Evolutionary conservation across 2,329 filamentous ascomycete species (phyloP).

Genomic region (Aquanectria penicillioides): DNA sequence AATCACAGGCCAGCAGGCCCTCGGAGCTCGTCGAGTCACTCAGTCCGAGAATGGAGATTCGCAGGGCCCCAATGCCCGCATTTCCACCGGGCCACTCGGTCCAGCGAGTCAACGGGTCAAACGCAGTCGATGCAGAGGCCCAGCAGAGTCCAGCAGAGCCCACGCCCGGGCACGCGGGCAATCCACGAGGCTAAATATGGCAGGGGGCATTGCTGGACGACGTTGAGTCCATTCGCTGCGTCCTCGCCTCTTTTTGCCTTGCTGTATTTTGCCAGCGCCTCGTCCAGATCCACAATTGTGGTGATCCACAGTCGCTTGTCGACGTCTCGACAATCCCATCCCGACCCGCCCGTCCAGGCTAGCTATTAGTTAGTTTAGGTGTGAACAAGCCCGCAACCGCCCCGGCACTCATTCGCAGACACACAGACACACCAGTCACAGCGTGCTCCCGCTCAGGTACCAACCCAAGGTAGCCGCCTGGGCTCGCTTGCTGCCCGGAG

Average conservation of each 20-base stretch:
- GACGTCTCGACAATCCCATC: constrained; percentile 2
- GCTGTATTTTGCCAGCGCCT: constrained; percentile 14
- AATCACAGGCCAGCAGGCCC: constrained; percentile 7
- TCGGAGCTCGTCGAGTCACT: constrained; percentile 2
- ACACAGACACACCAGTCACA: constrained; percentile 17
- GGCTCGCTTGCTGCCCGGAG: constrained; percentile 1
- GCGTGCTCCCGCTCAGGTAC: constrained; percentile 5
- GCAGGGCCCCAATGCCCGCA: constrained; percentile 30
- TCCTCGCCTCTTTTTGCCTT: constrained; percentile 23
- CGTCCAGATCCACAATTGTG: constrained; percentile 30
- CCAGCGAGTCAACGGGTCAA: constrained; percentile 34
- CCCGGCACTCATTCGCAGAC: constrained; percentile 14
- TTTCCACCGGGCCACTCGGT: constrained; percentile 34
- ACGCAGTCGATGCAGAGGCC: constrained; percentile 1
- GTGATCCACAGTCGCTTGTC: constrained; percentile 11
- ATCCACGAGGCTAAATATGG: constrained; percentile 42
- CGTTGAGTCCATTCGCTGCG: constrained; percentile 32
- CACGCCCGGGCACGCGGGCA: constrained; percentile 39
- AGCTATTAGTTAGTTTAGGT: background rate
- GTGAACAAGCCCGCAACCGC: too few relatives aligned
- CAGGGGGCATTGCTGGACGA: constrained; percentile 37
- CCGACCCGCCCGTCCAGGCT: background rate
- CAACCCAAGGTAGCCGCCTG: constrained; percentile 18
- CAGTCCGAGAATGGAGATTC: constrained; percentile 33
- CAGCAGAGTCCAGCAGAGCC: constrained; percentile 13